Percentiles rank a stretch among this genome's conserved stretches.
phyloP scores from a whole-genome alignment of 129 eudicot species.

The Helianthus annuus region DNA sequence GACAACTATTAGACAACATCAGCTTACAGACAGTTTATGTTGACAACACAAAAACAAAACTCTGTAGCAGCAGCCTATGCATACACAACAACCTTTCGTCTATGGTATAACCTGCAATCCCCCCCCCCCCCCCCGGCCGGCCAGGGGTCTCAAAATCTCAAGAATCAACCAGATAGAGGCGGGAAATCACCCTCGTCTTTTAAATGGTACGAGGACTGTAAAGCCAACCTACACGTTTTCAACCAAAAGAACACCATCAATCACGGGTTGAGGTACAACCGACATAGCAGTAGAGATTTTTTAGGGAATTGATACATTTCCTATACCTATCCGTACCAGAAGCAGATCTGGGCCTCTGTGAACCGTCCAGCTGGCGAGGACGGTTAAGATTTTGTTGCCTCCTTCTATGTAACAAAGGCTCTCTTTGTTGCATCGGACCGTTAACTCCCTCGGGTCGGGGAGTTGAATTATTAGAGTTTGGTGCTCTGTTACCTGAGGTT shows the following conservation, averaged over 20 bases:
- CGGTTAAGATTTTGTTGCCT: constrained; percentile 29
- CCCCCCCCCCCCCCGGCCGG: no score
- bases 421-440: constrained; percentile 25
- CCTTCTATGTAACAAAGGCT: constrained; percentile 33
- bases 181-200: constrained; percentile 82
- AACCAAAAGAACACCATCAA: constrained; percentile 7
- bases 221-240: constrained; percentile 43
- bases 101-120: constrained; percentile 12
- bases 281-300: constrained; percentile 3
- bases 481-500: constrained; percentile 20
- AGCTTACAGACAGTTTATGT: constrained; percentile 2
- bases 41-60: constrained; percentile 12
- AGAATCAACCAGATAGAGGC: constrained; percentile 53
- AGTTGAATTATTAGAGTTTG: neutral
- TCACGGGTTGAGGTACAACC: constrained; percentile 6
- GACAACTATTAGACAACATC: constrained; percentile 9
- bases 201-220: constrained; percentile 53
- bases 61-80: constrained; percentile 20
- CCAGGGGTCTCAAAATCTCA: neutral
- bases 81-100: constrained; percentile 30
- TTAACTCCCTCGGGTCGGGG: constrained; percentile 9
- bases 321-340: constrained; percentile 50
- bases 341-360: constrained; percentile 45
- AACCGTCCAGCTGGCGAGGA: constrained; percentile 24
- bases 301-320: constrained; percentile 33